Base-by-base conservation (phyloP, 371 early-diverging fungal species). In the Mortierella sp. region DNA sequence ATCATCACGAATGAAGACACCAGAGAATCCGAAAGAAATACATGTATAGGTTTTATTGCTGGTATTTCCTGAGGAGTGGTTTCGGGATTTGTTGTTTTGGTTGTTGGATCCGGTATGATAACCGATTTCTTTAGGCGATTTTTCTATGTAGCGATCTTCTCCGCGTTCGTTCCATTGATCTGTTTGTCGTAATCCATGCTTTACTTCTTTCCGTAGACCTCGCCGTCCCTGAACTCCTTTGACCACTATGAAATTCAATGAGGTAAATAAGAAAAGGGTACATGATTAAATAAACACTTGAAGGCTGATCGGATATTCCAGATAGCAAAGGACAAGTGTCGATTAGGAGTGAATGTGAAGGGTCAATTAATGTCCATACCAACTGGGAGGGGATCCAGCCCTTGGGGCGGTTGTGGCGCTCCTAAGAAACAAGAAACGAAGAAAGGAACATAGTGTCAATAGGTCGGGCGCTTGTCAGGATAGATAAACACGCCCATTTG, bases 321-420 rank as follows among this genome's bases (percentile, higher is more conserved):
- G 45, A 22, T 40, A 39, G 19, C 26, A 40, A 43, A 13, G 24
- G 45, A 48, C 11, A 65, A 53, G n/a, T n/a, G n/a, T n/a, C n/a
- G n/a, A n/a, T n/a, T n/a, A 58, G 19, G 29, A 14, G 34, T 48
- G 55, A 53, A 31, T 13, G 29, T 4, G 29, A 14, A 4, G 16
- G 29, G 29, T n/a, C 16, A 29, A 58, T 58, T 19, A 7, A 13
- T 24, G 29, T 14, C 40, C 77, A 86, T 86, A 89, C 91, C 86
- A 94, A 86, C 94, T 94, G 94, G 44, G 94, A 94, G 37, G 95
- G 95, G 70, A 95, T 95, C 93, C 94, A 94, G 73, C 91, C 88
- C 64, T 88, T 91, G 53, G 95, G 95, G 89, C 94, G 86, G 71
- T 86, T 87, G 81, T 91, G 92, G 67, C 94, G 91, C 64, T 80